Base-by-base conservation (phyloP, 257 asterid species). In the Solanum piurae region DNA sequence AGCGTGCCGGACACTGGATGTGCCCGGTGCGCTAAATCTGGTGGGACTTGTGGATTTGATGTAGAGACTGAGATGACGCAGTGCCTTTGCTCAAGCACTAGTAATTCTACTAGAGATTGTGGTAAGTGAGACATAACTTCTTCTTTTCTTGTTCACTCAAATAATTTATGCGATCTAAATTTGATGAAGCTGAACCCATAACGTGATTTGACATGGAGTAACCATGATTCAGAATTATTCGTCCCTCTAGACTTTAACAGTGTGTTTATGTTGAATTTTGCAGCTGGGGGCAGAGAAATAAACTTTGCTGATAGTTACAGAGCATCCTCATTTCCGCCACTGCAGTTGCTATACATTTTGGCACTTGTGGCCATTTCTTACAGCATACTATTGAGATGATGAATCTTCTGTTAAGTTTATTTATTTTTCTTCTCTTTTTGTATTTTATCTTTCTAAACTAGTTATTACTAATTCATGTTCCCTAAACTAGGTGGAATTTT, bases 41-140 rank as follows among this genome's bases (percentile, higher is more conserved):
- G 98, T 5, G 99, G 98, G 68, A 88, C 89, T 55, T 96, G 99
- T 52, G 99, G 99, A 31, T 96, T 91, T 86, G 98, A 96, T 88
- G 98, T 94, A n/a, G 99, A 95, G 71, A 95, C 98, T 60, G 87
- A 91, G 87, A 98, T 93, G 79, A 62, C 92, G 83, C 52, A 89
- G 86, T 96, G 99, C 93, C 89, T 96, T 87, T 95, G 98, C 92
- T 92, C 97, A 21, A 76, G 88, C 84, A 58, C 93, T 14, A 46
- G 37, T 85, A 95, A 96, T 87, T 89, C 95, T 58, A 96, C 98
- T 4, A 91, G 94, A 91, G 92, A 91, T 72, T 96, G 98, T 46
- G 98, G 99, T 95, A 93, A 87, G 85, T n/a, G 62, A 77, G 60
- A 76, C 84, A 6, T 76, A n/a, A 38, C 3, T 46, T 46, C 1